Evolutionary conservation across 2,329 filamentous ascomycete species (phyloP).

Genomic region (Fusarium incarnatum): DNA sequence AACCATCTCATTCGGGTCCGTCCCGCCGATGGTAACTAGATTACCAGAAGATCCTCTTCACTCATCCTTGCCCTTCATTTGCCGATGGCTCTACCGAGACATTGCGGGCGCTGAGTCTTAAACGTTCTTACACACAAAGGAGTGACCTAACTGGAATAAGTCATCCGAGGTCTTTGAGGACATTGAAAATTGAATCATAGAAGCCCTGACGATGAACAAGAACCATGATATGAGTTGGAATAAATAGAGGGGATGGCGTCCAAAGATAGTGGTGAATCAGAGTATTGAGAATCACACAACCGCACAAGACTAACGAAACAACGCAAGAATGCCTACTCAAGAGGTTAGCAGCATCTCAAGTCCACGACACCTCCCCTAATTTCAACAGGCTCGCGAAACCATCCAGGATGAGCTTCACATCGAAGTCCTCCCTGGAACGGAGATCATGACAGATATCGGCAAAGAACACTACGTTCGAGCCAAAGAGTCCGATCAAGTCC

Average conservation of each 20-base stretch:
- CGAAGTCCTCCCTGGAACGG: constrained; percentile 31
- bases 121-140: accelerated
- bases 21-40: not conserved
- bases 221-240: not conserved
- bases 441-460: constrained; percentile 38
- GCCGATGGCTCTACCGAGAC: not conserved
- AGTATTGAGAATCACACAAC: accelerated
- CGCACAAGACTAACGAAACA: not conserved
- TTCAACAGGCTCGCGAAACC: not conserved
- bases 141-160: accelerated
- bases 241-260: not conserved
- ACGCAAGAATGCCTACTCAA: not conserved
- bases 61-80: not conserved
- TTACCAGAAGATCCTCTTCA: not conserved
- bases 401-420: constrained; percentile 35
- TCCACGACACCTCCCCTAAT: not conserved
- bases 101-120: not conserved
- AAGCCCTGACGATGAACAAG: accelerated
- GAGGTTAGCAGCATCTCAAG: not conserved
- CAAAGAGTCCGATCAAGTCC: constrained; percentile 28
- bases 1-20: not conserved
- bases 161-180: not conserved
- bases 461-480: constrained; percentile 30
- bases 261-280: accelerated
- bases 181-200: not conserved